These are phyloP conservation scores for Tolypocladium inflatum DNA, from an alignment of 2,329 filamentous ascomycete species.

Conservation along the genomic window DNA sequence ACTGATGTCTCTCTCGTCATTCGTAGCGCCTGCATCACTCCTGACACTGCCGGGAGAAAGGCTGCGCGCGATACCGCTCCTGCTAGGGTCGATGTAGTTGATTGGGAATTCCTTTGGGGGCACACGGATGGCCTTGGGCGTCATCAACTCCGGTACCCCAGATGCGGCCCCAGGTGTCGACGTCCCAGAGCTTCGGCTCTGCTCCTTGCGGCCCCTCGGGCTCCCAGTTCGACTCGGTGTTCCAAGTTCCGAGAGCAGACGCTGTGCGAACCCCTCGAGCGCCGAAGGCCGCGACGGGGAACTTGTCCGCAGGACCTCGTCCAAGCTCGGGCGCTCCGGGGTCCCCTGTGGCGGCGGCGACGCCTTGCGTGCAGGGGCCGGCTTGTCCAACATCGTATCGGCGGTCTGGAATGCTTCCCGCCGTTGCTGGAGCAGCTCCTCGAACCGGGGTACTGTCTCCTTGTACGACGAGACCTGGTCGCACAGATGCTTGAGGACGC, in stretches of 20 bases:
- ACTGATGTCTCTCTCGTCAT: conserved; percentile 20
- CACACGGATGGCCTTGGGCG: conserved; percentile 20
- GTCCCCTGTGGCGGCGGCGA: conserved; percentile 22
- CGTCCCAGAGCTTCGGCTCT: conserved; percentile 18
- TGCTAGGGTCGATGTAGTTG: conserved; percentile 23
- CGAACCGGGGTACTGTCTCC: conserved; percentile 58
- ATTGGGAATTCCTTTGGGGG: conserved; percentile 33
- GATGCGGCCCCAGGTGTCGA: conserved; percentile 16
- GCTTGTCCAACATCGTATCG: conserved; percentile 34
- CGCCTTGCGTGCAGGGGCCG: conserved; percentile 16
- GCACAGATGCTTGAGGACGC: conserved; percentile 48
- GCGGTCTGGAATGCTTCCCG: conserved; percentile 56
- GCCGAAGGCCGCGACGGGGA: conserved; percentile 46
- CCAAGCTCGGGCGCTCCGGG: conserved; percentile 32
- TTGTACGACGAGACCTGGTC: conserved; percentile 55
- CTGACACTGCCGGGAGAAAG: conserved; percentile 29
- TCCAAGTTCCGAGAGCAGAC: conserved; percentile 49
- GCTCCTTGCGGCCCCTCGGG: conserved; percentile 41
- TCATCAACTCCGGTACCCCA: conserved; percentile 12
- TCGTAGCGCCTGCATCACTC: conserved; percentile 13
- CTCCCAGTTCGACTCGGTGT: conserved; percentile 41
- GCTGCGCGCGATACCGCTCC: conserved; percentile 22
- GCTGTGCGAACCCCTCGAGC: conserved; percentile 53
- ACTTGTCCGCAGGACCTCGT: conserved; percentile 32
- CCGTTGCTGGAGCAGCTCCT: conserved; percentile 58